Conservation (phyloP, 495 filamentous ascomycete genomes). For the Physcia stellaris region DNA sequence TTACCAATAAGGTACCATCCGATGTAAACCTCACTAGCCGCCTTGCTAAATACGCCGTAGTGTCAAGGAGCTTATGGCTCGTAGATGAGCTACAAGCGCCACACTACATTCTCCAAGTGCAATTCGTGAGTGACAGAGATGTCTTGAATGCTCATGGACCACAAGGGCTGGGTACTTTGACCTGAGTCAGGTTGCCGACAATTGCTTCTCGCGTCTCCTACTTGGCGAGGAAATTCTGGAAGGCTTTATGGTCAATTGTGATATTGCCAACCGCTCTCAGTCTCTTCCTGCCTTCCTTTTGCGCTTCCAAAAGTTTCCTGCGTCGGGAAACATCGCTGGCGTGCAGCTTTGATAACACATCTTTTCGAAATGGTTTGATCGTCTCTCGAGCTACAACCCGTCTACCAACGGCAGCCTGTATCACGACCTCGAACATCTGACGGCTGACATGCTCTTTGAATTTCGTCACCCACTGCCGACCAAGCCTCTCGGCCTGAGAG, state of each 20-base stretch:
- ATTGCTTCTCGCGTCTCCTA: constrained; percentile 11
- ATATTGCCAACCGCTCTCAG: constrained; percentile 63
- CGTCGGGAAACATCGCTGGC: constrained; percentile 74
- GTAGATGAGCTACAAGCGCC: no score
- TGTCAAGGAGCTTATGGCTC: no score
- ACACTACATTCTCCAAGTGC: no score
- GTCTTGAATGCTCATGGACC: no score
- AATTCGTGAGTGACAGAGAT: no score
- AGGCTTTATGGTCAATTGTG: constrained; percentile 82
- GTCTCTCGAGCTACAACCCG: constrained; percentile 84
- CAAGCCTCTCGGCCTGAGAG: constrained; percentile 63
- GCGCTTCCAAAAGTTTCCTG: constrained; percentile 84
- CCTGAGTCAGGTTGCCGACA: not conserved
- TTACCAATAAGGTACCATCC: no score
- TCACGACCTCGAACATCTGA: constrained; percentile 92
- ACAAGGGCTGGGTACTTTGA: no score
- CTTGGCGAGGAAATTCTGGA: constrained; percentile 76
- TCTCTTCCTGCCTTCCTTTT: constrained; percentile 91
- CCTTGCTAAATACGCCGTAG: no score
- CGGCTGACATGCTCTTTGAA: constrained; percentile 95
- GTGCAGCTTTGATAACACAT: constrained; percentile 85
- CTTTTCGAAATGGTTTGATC: constrained; percentile 92
- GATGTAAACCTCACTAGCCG: no score
- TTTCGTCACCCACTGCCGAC: constrained; percentile 79
- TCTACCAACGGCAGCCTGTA: constrained; percentile 78